A percentile compares a stretch with the other conserved stretches of the same genome.
Evolutionary conservation across 768 basidiomycete species (phyloP).

Genomic region (Psilocybe sp.): DNA sequence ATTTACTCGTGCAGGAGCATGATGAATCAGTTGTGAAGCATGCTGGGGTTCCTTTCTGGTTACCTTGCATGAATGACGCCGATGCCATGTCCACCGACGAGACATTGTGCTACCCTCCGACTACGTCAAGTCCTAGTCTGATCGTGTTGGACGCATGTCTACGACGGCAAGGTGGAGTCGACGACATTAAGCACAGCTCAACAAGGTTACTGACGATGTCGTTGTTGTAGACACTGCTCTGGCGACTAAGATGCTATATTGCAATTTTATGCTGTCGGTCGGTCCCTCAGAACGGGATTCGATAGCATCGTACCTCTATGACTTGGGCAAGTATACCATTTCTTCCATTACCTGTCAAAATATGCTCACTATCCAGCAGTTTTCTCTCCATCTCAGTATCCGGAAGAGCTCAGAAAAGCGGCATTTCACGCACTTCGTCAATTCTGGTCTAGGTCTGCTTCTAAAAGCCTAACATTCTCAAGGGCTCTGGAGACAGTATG

Average conservation of each 20-base stretch:
- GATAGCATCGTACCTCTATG: conserved; percentile 13
- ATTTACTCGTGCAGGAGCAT: conserved; percentile 27
- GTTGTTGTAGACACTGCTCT: conserved; percentile 34
- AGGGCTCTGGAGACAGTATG: too few species aligned
- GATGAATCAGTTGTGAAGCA: conserved; percentile 9
- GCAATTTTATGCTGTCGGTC: conserved; percentile 35
- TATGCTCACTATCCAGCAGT: neutral
- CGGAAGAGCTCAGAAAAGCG: neutral
- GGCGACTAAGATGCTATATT: conserved; percentile 37
- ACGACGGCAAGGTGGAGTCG: conserved; percentile 16
- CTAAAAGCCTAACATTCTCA: too few species aligned
- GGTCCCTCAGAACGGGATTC: conserved; percentile 23
- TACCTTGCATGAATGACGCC: neutral
- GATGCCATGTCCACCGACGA: conserved; percentile 8
- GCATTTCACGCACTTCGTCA: too few species aligned
- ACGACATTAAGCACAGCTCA: neutral
- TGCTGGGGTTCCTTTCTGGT: conserved; percentile 17
- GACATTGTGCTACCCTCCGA: conserved; percentile 12
- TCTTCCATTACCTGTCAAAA: neutral
- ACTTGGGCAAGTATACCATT: conserved; percentile 10
- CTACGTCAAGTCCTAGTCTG: conserved; percentile 18
- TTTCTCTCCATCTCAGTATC: conserved; percentile 5
- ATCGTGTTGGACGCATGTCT: conserved; percentile 25
- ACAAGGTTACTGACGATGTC: neutral
- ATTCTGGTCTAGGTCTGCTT: too few species aligned